A percentile compares a stretch with the other conserved stretches of the same genome.
Conservation (phyloP, 192 early-diverging fungal species). For the Geranomyces variabilis region DNA sequence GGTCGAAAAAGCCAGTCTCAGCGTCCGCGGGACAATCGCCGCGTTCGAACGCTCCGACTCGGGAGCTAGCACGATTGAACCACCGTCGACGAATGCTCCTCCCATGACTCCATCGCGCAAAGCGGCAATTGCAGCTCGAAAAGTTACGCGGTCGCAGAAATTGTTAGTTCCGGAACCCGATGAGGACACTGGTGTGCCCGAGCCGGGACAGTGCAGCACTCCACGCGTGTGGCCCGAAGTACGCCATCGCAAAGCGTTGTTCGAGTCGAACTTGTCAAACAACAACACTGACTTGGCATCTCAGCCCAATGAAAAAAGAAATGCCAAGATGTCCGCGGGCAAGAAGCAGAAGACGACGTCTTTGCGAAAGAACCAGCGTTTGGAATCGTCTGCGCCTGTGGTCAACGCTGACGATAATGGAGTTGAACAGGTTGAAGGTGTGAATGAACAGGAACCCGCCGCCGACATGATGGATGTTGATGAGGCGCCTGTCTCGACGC, state of each 20-base stretch:
- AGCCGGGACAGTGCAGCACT: neutral
- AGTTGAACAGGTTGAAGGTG: too few relatives aligned
- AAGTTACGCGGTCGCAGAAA: slow-evolving; percentile 11
- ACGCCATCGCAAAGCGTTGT: neutral
- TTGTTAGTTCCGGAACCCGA: neutral
- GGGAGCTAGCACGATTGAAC: neutral
- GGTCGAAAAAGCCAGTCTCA: neutral
- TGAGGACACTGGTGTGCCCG: neutral
- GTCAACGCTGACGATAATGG: neutral
- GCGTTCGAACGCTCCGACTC: slow-evolving; percentile 1
- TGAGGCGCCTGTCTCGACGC: neutral
- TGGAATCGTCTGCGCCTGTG: neutral
- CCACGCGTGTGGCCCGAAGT: slow-evolving; percentile 15
- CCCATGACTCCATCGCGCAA: slow-evolving; percentile 26
- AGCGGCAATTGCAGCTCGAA: slow-evolving; percentile 14
- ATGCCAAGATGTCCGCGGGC: too few relatives aligned
- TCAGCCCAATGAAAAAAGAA: too few relatives aligned
- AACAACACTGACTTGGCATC: too few relatives aligned
- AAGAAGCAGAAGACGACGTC: too few relatives aligned
- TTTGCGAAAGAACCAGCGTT: too few relatives aligned
- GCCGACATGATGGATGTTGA: neutral
- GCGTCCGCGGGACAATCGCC: neutral
- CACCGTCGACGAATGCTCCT: neutral
- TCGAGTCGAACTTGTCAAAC: slow-evolving; percentile 3
- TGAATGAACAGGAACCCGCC: too few relatives aligned